Conservation (phyloP, 2,329 filamentous ascomycete genomes). For the Teratosphaeria viscida region DNA sequence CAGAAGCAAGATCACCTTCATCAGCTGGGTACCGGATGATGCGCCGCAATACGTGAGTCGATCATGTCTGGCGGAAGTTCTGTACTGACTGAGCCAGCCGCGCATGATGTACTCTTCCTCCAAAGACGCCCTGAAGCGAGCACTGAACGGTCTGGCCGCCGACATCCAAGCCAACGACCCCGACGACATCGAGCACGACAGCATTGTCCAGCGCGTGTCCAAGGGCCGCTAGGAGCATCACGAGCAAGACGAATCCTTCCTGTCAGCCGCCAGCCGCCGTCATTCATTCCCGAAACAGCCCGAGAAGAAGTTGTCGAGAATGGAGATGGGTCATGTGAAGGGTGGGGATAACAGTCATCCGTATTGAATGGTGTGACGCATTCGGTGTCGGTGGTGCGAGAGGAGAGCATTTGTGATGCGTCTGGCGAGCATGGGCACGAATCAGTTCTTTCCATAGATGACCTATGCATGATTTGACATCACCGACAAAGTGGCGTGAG, state of each 20-base stretch:
- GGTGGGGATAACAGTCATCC: background rate
- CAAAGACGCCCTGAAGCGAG: conserved; percentile 74
- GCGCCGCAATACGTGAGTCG: conserved; percentile 60
- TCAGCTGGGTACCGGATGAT: conserved; percentile 74
- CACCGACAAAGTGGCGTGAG: background rate
- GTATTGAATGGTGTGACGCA: background rate
- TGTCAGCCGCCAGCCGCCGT: background rate
- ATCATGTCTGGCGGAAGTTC: background rate
- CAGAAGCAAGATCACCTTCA: conserved; percentile 68
- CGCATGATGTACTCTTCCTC: conserved; percentile 89
- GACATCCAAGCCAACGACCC: conserved; percentile 78
- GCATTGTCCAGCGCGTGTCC: conserved; percentile 47
- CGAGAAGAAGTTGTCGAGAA: background rate
- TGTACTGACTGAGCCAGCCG: conserved; percentile 40
- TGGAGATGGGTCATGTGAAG: background rate
- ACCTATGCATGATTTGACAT: background rate
- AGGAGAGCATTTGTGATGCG: no score
- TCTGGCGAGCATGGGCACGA: background rate
- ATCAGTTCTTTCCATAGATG: background rate
- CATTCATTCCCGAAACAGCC: background rate
- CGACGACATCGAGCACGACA: conserved; percentile 71
- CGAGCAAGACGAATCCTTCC: background rate
- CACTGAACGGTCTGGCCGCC: conserved; percentile 61
- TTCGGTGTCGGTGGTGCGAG: background rate
- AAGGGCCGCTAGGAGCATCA: conserved; percentile 37